Conservation (phyloP, 805 yeast species). For the Suhomyces xylopsoci region DNA sequence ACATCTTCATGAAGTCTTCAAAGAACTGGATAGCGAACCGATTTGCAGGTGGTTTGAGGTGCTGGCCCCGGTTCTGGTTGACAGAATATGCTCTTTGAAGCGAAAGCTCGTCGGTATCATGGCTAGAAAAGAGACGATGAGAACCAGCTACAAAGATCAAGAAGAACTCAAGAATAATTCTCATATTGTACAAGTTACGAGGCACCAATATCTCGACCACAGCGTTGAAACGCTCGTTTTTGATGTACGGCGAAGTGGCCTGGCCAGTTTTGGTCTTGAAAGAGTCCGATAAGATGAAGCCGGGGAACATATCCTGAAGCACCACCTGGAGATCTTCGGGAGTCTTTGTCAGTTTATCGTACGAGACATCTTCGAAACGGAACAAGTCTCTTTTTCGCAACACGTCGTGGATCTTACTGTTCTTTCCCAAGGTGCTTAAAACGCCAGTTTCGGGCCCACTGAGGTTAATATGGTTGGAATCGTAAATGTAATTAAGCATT, state of each 20-base stretch:
- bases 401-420: conserved; percentile 20
- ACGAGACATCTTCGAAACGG: conserved; percentile 31
- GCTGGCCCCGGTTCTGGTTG: background rate
- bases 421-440: conserved; percentile 6
- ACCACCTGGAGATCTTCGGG: conserved; percentile 31
- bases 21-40: conserved; percentile 45
- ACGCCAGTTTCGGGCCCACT: conserved; percentile 2
- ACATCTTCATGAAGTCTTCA: conserved; percentile 57
- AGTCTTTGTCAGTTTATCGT: conserved; percentile 17
- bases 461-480: conserved; percentile 10
- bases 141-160: conserved; percentile 65
- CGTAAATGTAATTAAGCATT: conserved; percentile 33
- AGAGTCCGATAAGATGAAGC: conserved; percentile 40
- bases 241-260: conserved; percentile 47
- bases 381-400: conserved; percentile 23
- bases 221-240: conserved; percentile 52
- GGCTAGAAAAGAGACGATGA: conserved; percentile 25
- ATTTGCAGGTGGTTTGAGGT: conserved; percentile 1
- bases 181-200: conserved; percentile 74
- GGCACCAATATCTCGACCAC: conserved; percentile 65
- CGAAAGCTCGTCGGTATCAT: conserved; percentile 6
- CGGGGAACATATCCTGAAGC: conserved; percentile 69
- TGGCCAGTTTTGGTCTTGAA: conserved; percentile 14
- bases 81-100: background rate
- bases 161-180: conserved; percentile 71